A percentile compares a stretch with the other conserved stretches of the same genome.
phyloP scores from a whole-genome alignment of 192 early-diverging fungal species.

The Backusella liffmaniae region DNA sequence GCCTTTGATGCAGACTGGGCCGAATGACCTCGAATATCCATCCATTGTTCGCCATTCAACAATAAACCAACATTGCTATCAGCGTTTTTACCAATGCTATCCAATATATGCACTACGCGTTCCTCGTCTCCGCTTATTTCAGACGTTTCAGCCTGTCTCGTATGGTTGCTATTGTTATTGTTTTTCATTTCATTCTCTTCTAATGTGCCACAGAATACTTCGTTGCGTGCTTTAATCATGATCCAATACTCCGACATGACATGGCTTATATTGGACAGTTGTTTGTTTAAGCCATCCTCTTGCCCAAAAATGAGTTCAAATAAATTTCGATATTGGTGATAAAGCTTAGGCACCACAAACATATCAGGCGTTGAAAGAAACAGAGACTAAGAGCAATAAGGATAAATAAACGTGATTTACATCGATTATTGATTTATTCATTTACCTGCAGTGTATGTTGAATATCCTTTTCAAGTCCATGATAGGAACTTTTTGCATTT shows the following conservation, averaged over 20 bases:
- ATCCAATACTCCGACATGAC: slow-evolving; percentile 30
- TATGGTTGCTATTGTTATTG: not conserved
- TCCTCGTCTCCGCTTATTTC: slow-evolving; percentile 16
- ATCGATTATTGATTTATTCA: too few relatives aligned
- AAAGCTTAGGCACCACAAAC: slow-evolving; percentile 58
- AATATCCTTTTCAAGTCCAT: slow-evolving; percentile 45
- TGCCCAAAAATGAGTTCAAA: slow-evolving; percentile 38
- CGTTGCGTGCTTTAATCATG: slow-evolving; percentile 29
- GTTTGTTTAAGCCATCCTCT: not conserved
- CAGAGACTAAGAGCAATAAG: slow-evolving; percentile 34
- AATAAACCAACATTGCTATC: slow-evolving; percentile 21
- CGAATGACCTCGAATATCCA: slow-evolving; percentile 29
- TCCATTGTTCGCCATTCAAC: slow-evolving; percentile 23
- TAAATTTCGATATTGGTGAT: slow-evolving; percentile 43
- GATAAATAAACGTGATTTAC: not conserved
- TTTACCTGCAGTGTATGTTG: slow-evolving; percentile 49
- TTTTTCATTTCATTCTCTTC: slow-evolving; percentile 22
- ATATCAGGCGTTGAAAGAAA: slow-evolving; percentile 58
- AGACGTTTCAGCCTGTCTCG: not conserved
- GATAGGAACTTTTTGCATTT: slow-evolving; percentile 33
- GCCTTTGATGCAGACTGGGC: slow-evolving; percentile 19
- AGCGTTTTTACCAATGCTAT: slow-evolving; percentile 24
- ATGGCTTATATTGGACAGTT: slow-evolving; percentile 1
- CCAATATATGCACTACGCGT: slow-evolving; percentile 30
- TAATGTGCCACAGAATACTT: slow-evolving; percentile 30